phyloP scores from a whole-genome alignment of 2,329 filamentous ascomycete species.

The Fusarium sp. region DNA sequence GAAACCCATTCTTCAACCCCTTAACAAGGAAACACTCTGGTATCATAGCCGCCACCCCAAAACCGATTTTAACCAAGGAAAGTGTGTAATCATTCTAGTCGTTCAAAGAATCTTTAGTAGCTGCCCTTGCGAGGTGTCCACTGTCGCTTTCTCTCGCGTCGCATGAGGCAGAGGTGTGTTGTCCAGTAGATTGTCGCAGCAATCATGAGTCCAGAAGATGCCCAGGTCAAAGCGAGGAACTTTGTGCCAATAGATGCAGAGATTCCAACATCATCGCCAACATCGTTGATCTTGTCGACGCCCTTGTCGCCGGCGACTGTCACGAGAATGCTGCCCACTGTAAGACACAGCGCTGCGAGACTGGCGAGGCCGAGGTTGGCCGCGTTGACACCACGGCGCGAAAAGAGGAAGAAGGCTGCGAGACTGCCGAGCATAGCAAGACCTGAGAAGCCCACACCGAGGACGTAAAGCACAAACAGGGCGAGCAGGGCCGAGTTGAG shows the following conservation, averaged over 20 bases:
- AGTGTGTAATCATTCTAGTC: conserved; percentile 28
- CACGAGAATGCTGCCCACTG: conserved; percentile 57
- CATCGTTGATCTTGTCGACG: conserved; percentile 56
- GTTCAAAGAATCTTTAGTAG: conserved; percentile 41
- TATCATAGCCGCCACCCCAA: conserved; percentile 31
- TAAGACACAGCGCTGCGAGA: conserved; percentile 53
- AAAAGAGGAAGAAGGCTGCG: conserved; percentile 51
- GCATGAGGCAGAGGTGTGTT: conserved; percentile 47
- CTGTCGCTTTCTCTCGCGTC: conserved; percentile 44
- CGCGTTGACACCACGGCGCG: conserved; percentile 42
- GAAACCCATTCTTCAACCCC: conserved; percentile 15
- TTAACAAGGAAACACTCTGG: conserved; percentile 29
- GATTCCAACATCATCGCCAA: conserved; percentile 59
- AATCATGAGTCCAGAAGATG: conserved; percentile 59
- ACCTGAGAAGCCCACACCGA: conserved; percentile 57
- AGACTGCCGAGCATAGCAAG: conserved; percentile 57
- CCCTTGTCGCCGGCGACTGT: conserved; percentile 57
- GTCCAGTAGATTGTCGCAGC: conserved; percentile 56
- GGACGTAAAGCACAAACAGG: conserved; percentile 62
- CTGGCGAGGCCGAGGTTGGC: conserved; percentile 54
- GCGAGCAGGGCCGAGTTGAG: conserved; percentile 62
- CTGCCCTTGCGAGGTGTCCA: conserved; percentile 46
- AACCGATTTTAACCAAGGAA: conserved; percentile 3
- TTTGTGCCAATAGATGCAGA: conserved; percentile 56
- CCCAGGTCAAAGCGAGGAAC: conserved; percentile 62